These are phyloP conservation scores for Backusella morwellensis DNA, from an alignment of 192 early-diverging fungal genomes.

Conservation along the genomic window DNA sequence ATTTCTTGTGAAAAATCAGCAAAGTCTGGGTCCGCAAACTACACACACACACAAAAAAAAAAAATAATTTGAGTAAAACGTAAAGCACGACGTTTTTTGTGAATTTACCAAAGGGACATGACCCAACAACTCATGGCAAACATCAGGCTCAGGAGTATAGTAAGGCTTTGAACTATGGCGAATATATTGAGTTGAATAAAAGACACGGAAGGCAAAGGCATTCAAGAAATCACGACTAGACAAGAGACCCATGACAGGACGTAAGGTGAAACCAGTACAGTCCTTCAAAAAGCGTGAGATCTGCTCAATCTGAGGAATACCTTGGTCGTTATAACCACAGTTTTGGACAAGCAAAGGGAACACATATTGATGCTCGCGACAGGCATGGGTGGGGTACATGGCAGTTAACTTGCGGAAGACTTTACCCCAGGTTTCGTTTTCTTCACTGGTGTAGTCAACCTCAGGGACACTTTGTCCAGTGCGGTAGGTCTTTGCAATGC, in stretches of 20 bases:
- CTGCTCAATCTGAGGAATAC: slow-evolving; percentile 88
- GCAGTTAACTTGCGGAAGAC: slow-evolving; percentile 72
- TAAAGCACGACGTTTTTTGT: background rate
- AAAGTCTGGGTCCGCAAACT: slow-evolving; percentile 86
- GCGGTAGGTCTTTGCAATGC: slow-evolving; percentile 76
- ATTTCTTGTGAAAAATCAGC: slow-evolving; percentile 95
- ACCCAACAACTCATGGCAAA: slow-evolving; percentile 95
- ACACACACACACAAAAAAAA: slow-evolving; percentile 16
- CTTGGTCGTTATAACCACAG: slow-evolving; percentile 81
- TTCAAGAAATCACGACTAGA: slow-evolving; percentile 94
- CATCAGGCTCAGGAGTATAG: slow-evolving; percentile 94
- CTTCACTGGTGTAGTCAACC: slow-evolving; percentile 77
- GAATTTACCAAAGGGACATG: slow-evolving; percentile 66
- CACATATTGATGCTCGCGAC: slow-evolving; percentile 88
- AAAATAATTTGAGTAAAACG: background rate
- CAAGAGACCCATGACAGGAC: slow-evolving; percentile 93
- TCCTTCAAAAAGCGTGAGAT: slow-evolving; percentile 91
- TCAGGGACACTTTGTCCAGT: slow-evolving; percentile 77
- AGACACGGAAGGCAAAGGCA: slow-evolving; percentile 94
- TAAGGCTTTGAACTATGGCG: slow-evolving; percentile 88
- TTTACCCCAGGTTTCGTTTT: slow-evolving; percentile 82
- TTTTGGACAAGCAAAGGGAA: slow-evolving; percentile 89
- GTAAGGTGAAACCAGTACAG: slow-evolving; percentile 91
- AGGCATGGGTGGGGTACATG: slow-evolving; percentile 85
- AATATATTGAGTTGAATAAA: slow-evolving; percentile 97